These are phyloP conservation scores for Lojkania enalia DNA, from an alignment of 2,329 filamentous ascomycete genomes.

Conservation along the genomic window DNA sequence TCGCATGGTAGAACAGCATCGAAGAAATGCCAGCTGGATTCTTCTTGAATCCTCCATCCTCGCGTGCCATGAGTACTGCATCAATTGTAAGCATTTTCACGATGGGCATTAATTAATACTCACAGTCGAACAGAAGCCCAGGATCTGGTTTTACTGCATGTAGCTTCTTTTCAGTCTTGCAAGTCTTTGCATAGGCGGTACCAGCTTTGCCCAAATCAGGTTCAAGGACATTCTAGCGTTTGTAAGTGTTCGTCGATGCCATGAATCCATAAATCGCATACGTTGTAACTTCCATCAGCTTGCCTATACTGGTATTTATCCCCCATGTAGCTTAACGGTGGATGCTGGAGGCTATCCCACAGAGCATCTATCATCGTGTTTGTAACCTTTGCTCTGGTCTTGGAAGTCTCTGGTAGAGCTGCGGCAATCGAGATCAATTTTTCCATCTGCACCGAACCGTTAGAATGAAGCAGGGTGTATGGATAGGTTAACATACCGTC, in stretches of 20 bases:
- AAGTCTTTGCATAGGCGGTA: slow-evolving; percentile 65
- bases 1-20: slow-evolving; percentile 55
- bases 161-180: slow-evolving; percentile 57
- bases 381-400: not conserved
- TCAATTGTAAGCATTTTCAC: not conserved
- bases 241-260: slow-evolving; percentile 7
- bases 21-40: slow-evolving; percentile 52
- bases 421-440: not conserved
- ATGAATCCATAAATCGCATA: not conserved
- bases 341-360: slow-evolving; percentile 48
- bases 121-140: slow-evolving; percentile 62
- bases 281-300: slow-evolving; percentile 48
- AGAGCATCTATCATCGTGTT: slow-evolving; percentile 20
- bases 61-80: not conserved
- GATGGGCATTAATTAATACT: no score
- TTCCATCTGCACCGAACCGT: slow-evolving; percentile 1
- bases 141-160: slow-evolving; percentile 63
- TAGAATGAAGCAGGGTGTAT: not conserved
- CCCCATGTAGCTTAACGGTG: slow-evolving; percentile 40
- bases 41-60: not conserved
- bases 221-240: slow-evolving; percentile 58
- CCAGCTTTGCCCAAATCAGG: slow-evolving; percentile 64
- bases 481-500: not conserved
- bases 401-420: not conserved
- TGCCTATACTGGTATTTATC: slow-evolving; percentile 42